Evolutionary conservation across 2,329 filamentous ascomycete species (phyloP), one percentile per base, ranked within the genome.

Genomic region (Davidsoniella eucalypti): DNA sequence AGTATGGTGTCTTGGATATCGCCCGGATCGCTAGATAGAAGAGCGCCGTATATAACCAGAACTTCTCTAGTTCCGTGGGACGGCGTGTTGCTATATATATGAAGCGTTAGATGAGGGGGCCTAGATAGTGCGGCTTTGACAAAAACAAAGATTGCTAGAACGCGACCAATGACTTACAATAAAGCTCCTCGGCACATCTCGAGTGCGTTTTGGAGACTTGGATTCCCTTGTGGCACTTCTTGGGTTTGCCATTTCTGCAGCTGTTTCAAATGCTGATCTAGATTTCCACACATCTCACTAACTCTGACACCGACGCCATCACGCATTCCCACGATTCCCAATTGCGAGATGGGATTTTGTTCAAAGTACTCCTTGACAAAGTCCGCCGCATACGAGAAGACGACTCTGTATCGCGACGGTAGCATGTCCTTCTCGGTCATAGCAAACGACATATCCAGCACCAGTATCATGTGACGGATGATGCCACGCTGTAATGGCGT

Each of bases 351-450:
- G 9, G 92, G 92, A 60, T 98, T 98, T 65, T 98, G 92, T 65
- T 96, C 92, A 61, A 96, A 98, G 67, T 87, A 98, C 63, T 95
- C 90, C 53, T 81, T 76, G 45, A 96, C 83, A 64, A 96, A 98
- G 52, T 87, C 82, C 55, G 82, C 77, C 14, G 87, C 83, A 64
- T 87, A 93, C 55, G 80, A 80, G 60, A 95, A 73, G 48, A 81
- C 83, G 29, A 95, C 75, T 37, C 87, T 75, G 64, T 90, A 88
- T 54, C 90, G 78, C 41, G 81, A 94, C 5, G 92, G 92, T 23
- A 92, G 78, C 57, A 96, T 73, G 61, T 98, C 92, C 65, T 96
- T 96, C 65, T 96, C 88, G 4, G 78, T 67, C 92, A 98, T 98
- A 47, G 90, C 86, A 56, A 85, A 82, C 18, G 86, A 94, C 65